phyloP scores from a whole-genome alignment of 768 basidiomycete species.

The Kwoniella botswanensis region DNA sequence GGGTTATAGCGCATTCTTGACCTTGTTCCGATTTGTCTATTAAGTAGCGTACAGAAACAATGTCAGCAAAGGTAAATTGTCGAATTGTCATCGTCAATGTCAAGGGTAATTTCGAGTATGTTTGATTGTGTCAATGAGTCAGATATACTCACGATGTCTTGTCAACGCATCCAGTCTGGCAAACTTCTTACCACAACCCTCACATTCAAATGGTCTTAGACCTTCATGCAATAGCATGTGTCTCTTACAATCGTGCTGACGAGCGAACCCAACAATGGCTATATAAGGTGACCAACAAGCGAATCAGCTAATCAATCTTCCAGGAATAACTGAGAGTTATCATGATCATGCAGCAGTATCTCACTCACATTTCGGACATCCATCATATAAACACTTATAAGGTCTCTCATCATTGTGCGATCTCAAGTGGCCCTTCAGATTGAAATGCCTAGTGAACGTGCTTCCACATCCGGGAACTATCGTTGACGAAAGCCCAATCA shows the following conservation, averaged over 20 bases:
- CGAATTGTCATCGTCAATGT: background rate
- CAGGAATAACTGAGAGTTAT: too few relatives aligned
- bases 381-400: constrained; percentile 92
- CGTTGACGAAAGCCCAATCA: background rate
- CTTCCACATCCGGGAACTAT: constrained; percentile 83
- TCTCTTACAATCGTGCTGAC: constrained; percentile 95
- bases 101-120: too few relatives aligned
- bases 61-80: constrained; percentile 13
- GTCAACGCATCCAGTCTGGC: constrained; percentile 94
- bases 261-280: constrained; percentile 69
- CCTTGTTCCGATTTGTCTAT: constrained; percentile 79
- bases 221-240: constrained; percentile 95
- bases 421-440: constrained; percentile 92
- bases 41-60: background rate
- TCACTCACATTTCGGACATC: constrained; percentile 71
- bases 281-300: background rate
- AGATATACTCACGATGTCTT: constrained; percentile 75
- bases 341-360: background rate
- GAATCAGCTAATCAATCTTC: constrained; percentile 3
- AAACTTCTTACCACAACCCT: constrained; percentile 91
- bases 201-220: constrained; percentile 87
- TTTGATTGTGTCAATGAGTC: too few relatives aligned
- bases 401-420: constrained; percentile 94
- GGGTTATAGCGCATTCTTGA: constrained; percentile 69
- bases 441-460: constrained; percentile 90